Evolutionary conservation across 176 grass and related monocot species (phyloP).

Genomic region (Sorghum bicolor): Sorghum_bicolor_NCBIv3 NC_012871.2:72467001-72467500

Average conservation of each 20-base stretch:
- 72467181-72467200: too few species aligned
- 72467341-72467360: not conserved
- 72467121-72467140: too few species aligned
- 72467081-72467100: too few species aligned
- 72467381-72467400: slow-evolving; percentile 2
- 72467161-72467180: too few species aligned
- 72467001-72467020: too few species aligned
- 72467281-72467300: slow-evolving; percentile 2
- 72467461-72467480: slow-evolving; percentile 29
- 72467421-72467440: slow-evolving; percentile 11
- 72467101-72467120: too few species aligned
- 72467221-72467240: not conserved
- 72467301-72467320: not conserved
- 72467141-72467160: too few species aligned
- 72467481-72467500: slow-evolving; percentile 76
- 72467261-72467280: not conserved
- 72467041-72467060: too few species aligned
- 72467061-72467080: too few species aligned
- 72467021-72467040: too few species aligned
- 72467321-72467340: not conserved
- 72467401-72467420: not conserved
- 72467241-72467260: slow-evolving; percentile 16
- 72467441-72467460: not conserved
- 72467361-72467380: not conserved
- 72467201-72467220: slow-evolving; percentile 10